phyloP scores from a whole-genome alignment of 2,329 filamentous ascomycete species.

The Pseudonectria buxi region DNA sequence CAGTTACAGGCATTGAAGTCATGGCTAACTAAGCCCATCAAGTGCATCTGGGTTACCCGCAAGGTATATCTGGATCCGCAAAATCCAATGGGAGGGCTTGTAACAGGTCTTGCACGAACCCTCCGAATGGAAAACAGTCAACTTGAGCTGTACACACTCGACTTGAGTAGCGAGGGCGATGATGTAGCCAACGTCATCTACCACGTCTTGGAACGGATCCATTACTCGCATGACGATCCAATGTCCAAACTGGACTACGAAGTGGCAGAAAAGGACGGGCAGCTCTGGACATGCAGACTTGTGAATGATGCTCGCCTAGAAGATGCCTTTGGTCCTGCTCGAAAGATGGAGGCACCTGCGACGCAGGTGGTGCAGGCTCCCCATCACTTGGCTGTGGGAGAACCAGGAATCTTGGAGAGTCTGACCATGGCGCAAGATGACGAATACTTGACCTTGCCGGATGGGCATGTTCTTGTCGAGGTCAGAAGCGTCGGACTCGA shows the following conservation, averaged over 20 bases:
- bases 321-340: constrained; percentile 14
- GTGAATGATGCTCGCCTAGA: constrained; percentile 12
- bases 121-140: constrained; percentile 15
- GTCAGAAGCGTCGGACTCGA: constrained; percentile 15
- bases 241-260: constrained; percentile 17
- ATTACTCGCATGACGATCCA: constrained; percentile 15
- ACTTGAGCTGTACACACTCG: constrained; percentile 15
- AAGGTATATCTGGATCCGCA: constrained; percentile 17
- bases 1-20: constrained; percentile 12
- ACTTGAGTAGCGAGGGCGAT: constrained; percentile 13
- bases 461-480: constrained; percentile 14
- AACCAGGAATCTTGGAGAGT: constrained; percentile 16
- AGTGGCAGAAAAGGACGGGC: constrained; percentile 16
- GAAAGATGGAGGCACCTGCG: constrained; percentile 9
- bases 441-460: background rate
- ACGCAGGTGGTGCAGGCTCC: constrained; percentile 5
- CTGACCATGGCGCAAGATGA: constrained; percentile 14
- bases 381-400: constrained; percentile 12
- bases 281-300: constrained; percentile 18
- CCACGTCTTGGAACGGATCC: constrained; percentile 12
- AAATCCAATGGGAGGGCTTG: constrained; percentile 14
- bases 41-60: constrained; percentile 16
- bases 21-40: constrained; percentile 11
- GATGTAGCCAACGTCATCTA: constrained; percentile 6
- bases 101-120: constrained; percentile 16